phyloP scores from a whole-genome alignment of 2,329 filamentous ascomycete species.

The Chaetomium sp. region DNA sequence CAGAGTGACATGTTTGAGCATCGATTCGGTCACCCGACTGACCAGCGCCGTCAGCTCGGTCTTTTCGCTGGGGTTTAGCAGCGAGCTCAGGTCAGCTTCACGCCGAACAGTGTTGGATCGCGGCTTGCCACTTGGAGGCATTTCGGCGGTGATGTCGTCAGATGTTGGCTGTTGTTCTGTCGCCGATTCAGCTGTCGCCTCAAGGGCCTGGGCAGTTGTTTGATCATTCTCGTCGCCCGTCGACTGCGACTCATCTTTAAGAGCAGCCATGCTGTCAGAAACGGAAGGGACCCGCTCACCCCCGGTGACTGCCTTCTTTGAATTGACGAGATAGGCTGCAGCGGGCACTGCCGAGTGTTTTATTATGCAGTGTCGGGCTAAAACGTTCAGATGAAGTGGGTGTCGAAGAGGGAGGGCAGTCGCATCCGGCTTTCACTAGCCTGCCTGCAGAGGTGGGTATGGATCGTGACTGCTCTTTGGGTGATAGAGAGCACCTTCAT shows the following conservation, averaged over 20 bases:
- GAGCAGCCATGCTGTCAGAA: conserved; percentile 12
- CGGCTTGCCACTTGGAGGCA: conserved; percentile 45
- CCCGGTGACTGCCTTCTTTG: conserved; percentile 17
- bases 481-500: conserved; percentile 2
- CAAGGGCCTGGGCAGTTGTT: conserved; percentile 5
- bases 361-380: neutral
- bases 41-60: conserved; percentile 56
- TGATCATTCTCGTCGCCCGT: conserved; percentile 5
- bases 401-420: conserved; percentile 7
- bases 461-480: conserved; percentile 19
- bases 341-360: neutral
- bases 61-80: conserved; percentile 53
- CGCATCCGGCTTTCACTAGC: neutral
- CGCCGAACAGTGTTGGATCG: conserved; percentile 44
- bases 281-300: conserved; percentile 13
- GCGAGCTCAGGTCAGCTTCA: conserved; percentile 54
- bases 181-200: neutral
- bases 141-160: conserved; percentile 34
- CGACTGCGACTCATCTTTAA: conserved; percentile 14
- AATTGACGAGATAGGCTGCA: neutral
- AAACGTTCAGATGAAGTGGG: neutral
- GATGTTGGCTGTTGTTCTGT: conserved; percentile 14
- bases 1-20: conserved; percentile 55
- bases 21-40: conserved; percentile 55
- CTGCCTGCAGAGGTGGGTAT: neutral